Evolutionary conservation across 371 early-diverging fungal genomes (phyloP).

Genomic region (Mucor indicus): DNA sequence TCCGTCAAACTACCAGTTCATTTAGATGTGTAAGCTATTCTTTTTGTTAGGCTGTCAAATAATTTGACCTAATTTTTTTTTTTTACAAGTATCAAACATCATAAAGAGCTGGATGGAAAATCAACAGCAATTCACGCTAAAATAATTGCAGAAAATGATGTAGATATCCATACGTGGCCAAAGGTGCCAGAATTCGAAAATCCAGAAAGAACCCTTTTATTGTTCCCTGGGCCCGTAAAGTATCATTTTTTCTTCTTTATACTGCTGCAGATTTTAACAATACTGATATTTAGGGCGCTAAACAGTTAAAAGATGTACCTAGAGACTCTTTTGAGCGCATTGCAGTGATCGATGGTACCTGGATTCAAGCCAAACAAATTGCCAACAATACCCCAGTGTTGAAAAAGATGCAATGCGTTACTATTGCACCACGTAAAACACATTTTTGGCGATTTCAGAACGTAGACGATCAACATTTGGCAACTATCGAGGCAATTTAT

Average conservation of each 20-base stretch:
- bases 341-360: slow-evolving; percentile 91
- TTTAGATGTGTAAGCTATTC: slow-evolving; percentile 63
- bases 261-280: not conserved
- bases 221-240: slow-evolving; percentile 81
- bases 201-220: slow-evolving; percentile 65
- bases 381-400: slow-evolving; percentile 46
- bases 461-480: slow-evolving; percentile 66
- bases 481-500: slow-evolving; percentile 95
- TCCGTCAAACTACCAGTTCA: slow-evolving; percentile 72
- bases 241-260: not conserved
- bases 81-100: slow-evolving; percentile 69
- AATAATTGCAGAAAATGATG: slow-evolving; percentile 69
- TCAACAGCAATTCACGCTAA: slow-evolving; percentile 86
- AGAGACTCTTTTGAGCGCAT: slow-evolving; percentile 65
- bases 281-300: slow-evolving; percentile 53
- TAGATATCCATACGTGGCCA: slow-evolving; percentile 56
- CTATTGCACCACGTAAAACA: slow-evolving; percentile 68
- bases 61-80: not conserved
- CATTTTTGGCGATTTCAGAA: slow-evolving; percentile 92
- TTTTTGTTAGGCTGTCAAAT: not conserved
- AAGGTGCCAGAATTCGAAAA: slow-evolving; percentile 51
- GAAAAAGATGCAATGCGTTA: slow-evolving; percentile 54
- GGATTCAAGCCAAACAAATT: slow-evolving; percentile 87
- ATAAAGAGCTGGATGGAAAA: slow-evolving; percentile 77
- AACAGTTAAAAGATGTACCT: slow-evolving; percentile 60